Base-by-base conservation (phyloP, 352 stramenopile genomes). In the Globisporangium paddicum region DNA sequence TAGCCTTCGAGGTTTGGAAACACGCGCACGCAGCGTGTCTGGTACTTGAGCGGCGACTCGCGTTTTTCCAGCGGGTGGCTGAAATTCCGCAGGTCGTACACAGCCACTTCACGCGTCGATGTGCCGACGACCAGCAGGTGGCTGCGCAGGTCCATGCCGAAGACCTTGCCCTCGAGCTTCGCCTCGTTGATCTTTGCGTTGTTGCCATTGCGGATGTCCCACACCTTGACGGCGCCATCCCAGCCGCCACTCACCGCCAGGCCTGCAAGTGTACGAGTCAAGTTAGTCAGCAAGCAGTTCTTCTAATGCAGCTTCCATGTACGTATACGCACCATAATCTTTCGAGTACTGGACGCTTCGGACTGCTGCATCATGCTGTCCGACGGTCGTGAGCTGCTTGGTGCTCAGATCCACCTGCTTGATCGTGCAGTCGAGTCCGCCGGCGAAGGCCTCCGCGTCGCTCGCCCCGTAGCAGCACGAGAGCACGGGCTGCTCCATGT, bases 11-110 rank as follows among this genome's bases (percentile, higher is more conserved):
- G 71, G 49, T 81, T 73, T 16, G 77, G 80, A 25, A 95, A 87
- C n/a, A 90, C 64, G 41, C 77, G 61, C 10, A 93, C 71, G 66
- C 89, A 98, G 19, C 96, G 85, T 25, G 92, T 95, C 72, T 98
- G 96, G 64, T 92, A 93, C 75, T 97, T 93, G 62, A 96, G 71
- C 58, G 80, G 80, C 56, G 73, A 96, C 51, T 94, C 76, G n/a
- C 82, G 76, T 50, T 69, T 55, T 56, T 93, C 62, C 19, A 94
- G 38, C 19, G 90, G 86, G 25, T 73, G 61, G 14, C 56, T 60
- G 8, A 88, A 79, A 57, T 91, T 89, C 34, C 90, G 73, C 54
- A 97, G 58, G 59, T 98, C 92, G 59, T 93, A 96, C 7, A 90
- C 71, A 55, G 66, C 73, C 75, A 82, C 67, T 52, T 84, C 69